These are phyloP conservation scores for Hypoxylon trugodes DNA, from an alignment of 495 filamentous ascomycete species.

Conservation along the genomic window DNA sequence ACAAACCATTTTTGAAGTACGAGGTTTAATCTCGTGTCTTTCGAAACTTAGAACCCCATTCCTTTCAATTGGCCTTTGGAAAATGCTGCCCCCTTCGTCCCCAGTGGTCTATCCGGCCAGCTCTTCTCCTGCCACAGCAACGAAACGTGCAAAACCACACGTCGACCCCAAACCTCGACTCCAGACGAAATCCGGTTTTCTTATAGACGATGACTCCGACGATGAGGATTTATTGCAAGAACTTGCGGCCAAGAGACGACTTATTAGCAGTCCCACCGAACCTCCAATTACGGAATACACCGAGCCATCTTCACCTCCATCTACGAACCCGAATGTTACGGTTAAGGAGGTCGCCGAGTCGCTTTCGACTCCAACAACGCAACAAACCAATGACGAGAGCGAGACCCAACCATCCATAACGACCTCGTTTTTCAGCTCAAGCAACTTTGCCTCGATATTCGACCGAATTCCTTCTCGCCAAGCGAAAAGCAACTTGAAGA, in stretches of 20 bases:
- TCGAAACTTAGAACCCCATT: not conserved
- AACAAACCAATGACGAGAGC: not conserved
- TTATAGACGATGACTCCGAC: constrained; percentile 52
- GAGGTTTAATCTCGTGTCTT: constrained; percentile 4
- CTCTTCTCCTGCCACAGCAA: constrained; percentile 54
- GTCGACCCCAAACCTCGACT: constrained; percentile 47
- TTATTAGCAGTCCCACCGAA: constrained; percentile 34
- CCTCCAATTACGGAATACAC: constrained; percentile 5
- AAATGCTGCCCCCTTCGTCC: constrained; percentile 71
- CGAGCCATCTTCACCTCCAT: constrained; percentile 28
- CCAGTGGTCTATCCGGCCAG: constrained; percentile 65
- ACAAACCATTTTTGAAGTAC: constrained; percentile 1
- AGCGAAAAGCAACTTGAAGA: constrained; percentile 46
- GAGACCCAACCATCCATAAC: constrained; percentile 5
- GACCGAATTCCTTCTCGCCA: constrained; percentile 49
- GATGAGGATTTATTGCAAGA: constrained; percentile 31
- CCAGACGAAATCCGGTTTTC: constrained; percentile 51
- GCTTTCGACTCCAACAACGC: not conserved
- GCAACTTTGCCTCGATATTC: constrained; percentile 37
- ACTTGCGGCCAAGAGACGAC: constrained; percentile 41
- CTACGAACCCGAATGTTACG: not conserved
- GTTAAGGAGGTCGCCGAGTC: not conserved
- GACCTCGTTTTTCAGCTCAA: constrained; percentile 15
- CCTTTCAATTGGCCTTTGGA: constrained; percentile 42
- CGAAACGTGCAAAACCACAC: constrained; percentile 58